A percentile compares a stretch with the other conserved stretches of the same genome.
These are phyloP conservation scores for Apiotrichum gracile DNA, from an alignment of 1,284 basidiomycete genomes.

Conservation along the genomic window DNA sequence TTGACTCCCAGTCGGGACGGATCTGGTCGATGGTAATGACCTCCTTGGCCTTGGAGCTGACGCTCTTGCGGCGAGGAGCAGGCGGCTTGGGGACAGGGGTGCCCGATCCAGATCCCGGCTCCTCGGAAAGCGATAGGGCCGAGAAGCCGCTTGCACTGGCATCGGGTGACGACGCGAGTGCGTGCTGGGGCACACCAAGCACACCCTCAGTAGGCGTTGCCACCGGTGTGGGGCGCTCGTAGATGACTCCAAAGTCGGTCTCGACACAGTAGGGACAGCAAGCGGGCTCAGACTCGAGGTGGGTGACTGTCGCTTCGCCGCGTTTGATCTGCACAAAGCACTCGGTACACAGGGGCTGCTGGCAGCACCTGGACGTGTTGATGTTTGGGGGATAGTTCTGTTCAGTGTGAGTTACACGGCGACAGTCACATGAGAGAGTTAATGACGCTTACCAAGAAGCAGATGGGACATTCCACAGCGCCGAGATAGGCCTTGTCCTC, in stretches of 20 bases:
- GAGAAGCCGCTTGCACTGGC: conserved; percentile 51
- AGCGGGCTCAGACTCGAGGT: conserved; percentile 84
- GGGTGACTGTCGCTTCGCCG: conserved; percentile 83
- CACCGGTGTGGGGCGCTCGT: conserved; percentile 59
- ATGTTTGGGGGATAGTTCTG: conserved; percentile 84
- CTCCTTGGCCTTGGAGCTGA: conserved; percentile 53
- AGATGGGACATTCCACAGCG: conserved; percentile 97
- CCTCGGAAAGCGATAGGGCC: conserved; percentile 15
- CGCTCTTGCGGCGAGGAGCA: conserved; percentile 46
- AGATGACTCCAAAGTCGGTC: conserved; percentile 90
- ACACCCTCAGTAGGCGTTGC: neutral
- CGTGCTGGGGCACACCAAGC: conserved; percentile 9
- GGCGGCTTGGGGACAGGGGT: neutral
- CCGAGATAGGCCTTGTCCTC: conserved; percentile 75
- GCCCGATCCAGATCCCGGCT: neutral
- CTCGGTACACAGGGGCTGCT: conserved; percentile 97
- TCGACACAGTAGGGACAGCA: conserved; percentile 97
- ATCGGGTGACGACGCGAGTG: conserved; percentile 52
- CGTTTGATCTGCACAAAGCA: conserved; percentile 99
- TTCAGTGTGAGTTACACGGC: neutral
- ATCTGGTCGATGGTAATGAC: conserved; percentile 91
- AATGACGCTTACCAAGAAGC: conserved; percentile 74
- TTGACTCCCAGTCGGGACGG: conserved; percentile 89
- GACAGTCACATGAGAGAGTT: neutral
- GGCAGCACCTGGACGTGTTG: conserved; percentile 93